Evolutionary conservation across 2,329 filamentous ascomycete species (phyloP).

Genomic region (Dactylellina drechsleri): DNA sequence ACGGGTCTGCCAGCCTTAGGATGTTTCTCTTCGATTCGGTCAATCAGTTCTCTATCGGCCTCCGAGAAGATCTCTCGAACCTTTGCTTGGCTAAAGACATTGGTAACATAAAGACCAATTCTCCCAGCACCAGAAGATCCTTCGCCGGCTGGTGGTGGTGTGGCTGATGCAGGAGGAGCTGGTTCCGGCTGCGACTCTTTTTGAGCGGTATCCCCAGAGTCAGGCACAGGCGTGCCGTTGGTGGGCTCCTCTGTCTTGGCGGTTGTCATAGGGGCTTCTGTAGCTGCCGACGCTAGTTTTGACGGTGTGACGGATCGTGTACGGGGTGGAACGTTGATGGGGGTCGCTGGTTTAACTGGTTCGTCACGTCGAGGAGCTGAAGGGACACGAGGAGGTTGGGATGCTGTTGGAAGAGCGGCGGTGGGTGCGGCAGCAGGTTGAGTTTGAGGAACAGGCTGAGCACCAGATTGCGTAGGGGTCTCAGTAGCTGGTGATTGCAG

Average conservation of each 20-base stretch:
- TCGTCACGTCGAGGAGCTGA: slow-evolving; percentile 55
- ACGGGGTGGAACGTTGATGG: slow-evolving; percentile 59
- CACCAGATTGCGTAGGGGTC: slow-evolving; percentile 32
- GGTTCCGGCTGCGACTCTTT: slow-evolving; percentile 30
- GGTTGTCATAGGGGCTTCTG: slow-evolving; percentile 71
- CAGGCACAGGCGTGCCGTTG: slow-evolving; percentile 68
- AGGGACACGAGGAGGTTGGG: slow-evolving; percentile 58
- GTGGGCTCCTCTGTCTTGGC: slow-evolving; percentile 61
- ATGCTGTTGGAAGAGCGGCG: slow-evolving; percentile 56
- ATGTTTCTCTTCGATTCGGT: slow-evolving; percentile 70
- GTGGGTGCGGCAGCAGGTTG: slow-evolving; percentile 16
- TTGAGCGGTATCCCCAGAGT: not conserved
- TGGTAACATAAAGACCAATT: slow-evolving; percentile 89
- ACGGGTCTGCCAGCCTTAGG: slow-evolving; percentile 58
- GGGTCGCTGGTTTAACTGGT: slow-evolving; percentile 58
- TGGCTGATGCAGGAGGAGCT: slow-evolving; percentile 62
- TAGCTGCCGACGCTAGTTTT: slow-evolving; percentile 61
- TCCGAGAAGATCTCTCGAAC: slow-evolving; percentile 82
- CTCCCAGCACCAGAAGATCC: slow-evolving; percentile 72
- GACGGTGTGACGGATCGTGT: slow-evolving; percentile 57
- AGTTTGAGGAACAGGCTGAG: slow-evolving; percentile 56
- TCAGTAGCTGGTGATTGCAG: slow-evolving; percentile 12
- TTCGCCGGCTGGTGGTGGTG: slow-evolving; percentile 71
- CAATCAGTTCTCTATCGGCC: slow-evolving; percentile 83
- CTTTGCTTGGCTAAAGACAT: slow-evolving; percentile 83